Conservation (phyloP, 164 flowering plant genomes). For the Aristolochia californica region DNA sequence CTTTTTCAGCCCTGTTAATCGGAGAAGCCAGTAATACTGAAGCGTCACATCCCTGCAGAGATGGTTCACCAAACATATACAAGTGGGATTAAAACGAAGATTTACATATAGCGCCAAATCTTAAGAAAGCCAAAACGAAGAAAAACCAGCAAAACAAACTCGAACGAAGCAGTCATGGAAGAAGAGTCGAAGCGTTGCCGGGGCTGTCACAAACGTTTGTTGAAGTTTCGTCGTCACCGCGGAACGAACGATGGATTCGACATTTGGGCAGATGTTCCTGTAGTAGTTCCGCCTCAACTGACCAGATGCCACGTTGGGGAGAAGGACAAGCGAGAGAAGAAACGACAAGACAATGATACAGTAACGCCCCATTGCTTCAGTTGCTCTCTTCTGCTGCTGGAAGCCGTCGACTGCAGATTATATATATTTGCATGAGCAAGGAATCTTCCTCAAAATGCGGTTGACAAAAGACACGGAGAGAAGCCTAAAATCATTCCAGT, state of each 20-base stretch:
- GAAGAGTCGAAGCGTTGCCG: slow-evolving; percentile 33
- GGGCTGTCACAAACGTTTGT: slow-evolving; percentile 32
- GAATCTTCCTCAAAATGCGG: no score
- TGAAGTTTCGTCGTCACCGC: slow-evolving; percentile 24
- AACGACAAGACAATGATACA: slow-evolving; percentile 4
- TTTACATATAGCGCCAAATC: no score
- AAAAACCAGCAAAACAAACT: no score
- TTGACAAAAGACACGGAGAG: no score
- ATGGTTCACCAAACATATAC: no score
- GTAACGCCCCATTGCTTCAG: slow-evolving; percentile 9
- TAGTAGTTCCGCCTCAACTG: slow-evolving; percentile 27
- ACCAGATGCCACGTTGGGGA: slow-evolving; percentile 12
- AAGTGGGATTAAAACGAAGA: no score
- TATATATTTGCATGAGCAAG: no score
- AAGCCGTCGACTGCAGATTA: no score
- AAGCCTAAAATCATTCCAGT: no score
- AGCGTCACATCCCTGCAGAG: slow-evolving; percentile 38
- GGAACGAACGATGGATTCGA: slow-evolving; percentile 21
- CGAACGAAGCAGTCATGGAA: slow-evolving; percentile 37
- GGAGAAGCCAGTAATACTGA: slow-evolving; percentile 23
- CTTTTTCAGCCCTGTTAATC: slow-evolving; percentile 25
- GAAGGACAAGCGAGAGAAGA: slow-evolving; percentile 12
- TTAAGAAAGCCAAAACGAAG: no score
- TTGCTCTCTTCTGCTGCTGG: no score
- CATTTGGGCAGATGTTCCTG: slow-evolving; percentile 22